Base-by-base conservation (phyloP, 2,329 filamentous ascomycete species). In the Fusarium tricinctum region DNA sequence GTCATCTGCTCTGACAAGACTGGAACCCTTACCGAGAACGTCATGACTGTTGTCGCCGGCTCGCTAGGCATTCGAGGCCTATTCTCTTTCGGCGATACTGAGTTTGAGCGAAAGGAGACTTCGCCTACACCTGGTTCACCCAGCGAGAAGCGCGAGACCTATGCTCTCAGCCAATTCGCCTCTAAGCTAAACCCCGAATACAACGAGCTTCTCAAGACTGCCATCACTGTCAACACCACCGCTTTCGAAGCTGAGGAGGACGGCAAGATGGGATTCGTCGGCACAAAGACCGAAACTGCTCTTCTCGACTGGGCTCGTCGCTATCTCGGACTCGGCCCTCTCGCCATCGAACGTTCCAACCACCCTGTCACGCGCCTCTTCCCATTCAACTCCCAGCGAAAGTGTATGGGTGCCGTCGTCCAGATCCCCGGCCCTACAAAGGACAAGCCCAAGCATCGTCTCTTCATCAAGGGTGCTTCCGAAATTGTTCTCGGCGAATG, bases 31-130 rank as follows among this genome's bases (percentile, higher is more conserved):
- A 80, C 78, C 0, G 89, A 91, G 60, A 91, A 91, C 66, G 88
- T 90, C 75, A 92, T 92, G 89, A 91, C 89, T 0, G 90, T 93
- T 2, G 90, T 93, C 38, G 88, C 90, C 39, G 91, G 90, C 17
- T 87, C 89, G 2, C 13, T 71, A 8, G 69, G 69, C 2, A 51
- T 56, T 35, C 56, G 51, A 1, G 69, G 69, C 0, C 63, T 58
- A 4, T 67, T 71, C 14, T 35, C 42, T 0, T 78, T 91, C 44
- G 89, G 89, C 10, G 76, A 77, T 22, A 70, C 74, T 8, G 76
- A 70, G 28, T 80, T 81, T 45, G 51, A 71, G 14, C 74, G 73
- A 49, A 44, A 64, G 3, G 71, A 15, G 70, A 71, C 74, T 44
- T 33, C 61, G 8, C 51, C 63, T 6, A 30, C 52, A 12, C 33